Evolutionary conservation across 2,329 filamentous ascomycete species (phyloP).

Genomic region (Tolypocladium capitatum): DNA sequence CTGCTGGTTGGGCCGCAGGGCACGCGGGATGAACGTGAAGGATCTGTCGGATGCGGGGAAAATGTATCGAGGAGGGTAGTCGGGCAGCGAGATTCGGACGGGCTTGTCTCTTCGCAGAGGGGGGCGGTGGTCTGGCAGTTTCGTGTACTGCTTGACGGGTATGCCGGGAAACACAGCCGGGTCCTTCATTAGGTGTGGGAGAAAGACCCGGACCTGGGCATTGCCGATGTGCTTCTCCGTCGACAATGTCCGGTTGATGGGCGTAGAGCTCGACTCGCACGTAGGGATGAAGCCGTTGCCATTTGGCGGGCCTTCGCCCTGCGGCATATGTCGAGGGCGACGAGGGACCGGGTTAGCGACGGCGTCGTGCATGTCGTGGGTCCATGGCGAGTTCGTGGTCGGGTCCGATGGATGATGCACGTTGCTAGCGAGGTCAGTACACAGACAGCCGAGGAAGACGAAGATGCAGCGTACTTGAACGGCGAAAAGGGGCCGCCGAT

Average conservation of each 20-base stretch:
- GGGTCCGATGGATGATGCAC: constrained; percentile 40
- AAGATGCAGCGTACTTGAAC: constrained; percentile 41
- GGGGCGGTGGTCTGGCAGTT: constrained; percentile 85
- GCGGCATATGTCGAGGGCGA: constrained; percentile 28
- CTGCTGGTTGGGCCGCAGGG: constrained; percentile 85
- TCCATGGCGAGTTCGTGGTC: constrained; percentile 65
- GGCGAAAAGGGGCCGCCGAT: constrained; percentile 46
- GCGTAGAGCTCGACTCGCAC: constrained; percentile 43
- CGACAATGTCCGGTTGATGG: constrained; percentile 67
- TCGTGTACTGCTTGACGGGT: constrained; percentile 80
- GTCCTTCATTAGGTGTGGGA: constrained; percentile 57
- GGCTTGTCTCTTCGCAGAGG: constrained; percentile 92
- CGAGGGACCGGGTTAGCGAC: constrained; percentile 34
- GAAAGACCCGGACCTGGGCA: constrained; percentile 67
- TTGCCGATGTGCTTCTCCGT: constrained; percentile 75
- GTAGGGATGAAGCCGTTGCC: constrained; percentile 42
- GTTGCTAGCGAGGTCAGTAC: constrained; percentile 20
- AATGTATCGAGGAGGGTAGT: constrained; percentile 69
- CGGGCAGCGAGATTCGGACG: constrained; percentile 80
- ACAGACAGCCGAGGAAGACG: constrained; percentile 7
- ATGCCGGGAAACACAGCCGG: constrained; percentile 62
- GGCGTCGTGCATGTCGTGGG: constrained; percentile 84
- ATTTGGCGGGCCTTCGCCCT: constrained; percentile 38
- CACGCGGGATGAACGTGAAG: constrained; percentile 95
- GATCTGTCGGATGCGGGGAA: constrained; percentile 83